Conservation (phyloP, 176 grass and related monocot species). For the Thinopyrum elongatum region DNA sequence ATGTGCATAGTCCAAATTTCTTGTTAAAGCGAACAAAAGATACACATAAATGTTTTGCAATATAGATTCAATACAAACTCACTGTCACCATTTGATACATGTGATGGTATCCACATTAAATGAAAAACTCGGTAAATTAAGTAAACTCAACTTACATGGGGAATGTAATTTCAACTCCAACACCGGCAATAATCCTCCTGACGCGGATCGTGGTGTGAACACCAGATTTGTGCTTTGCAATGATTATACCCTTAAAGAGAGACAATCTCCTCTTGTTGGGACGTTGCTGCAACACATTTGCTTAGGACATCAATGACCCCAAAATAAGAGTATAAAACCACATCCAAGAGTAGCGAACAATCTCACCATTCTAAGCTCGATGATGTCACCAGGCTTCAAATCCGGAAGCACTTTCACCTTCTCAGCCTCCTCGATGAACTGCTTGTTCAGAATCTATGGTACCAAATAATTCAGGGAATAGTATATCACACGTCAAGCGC, state of each 20-base stretch:
- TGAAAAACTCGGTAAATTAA: background rate
- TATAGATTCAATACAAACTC: constrained; percentile 1
- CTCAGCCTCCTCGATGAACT: constrained; percentile 75
- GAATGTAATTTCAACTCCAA: constrained; percentile 95
- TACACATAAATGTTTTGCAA: background rate
- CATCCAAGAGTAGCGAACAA: background rate
- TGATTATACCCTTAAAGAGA: constrained; percentile 93
- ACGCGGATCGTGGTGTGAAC: constrained; percentile 95
- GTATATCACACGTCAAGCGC: background rate
- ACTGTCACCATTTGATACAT: constrained; percentile 4
- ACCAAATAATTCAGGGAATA: constrained; percentile 9
- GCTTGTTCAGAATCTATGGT: constrained; percentile 90
- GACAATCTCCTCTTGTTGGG: constrained; percentile 92
- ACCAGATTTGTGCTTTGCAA: constrained; percentile 83
- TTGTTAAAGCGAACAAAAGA: background rate
- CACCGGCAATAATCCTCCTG: constrained; percentile 91
- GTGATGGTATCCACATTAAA: background rate
- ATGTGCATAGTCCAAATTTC: background rate
- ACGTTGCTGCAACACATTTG: constrained; percentile 55
- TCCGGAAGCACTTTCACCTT: constrained; percentile 76
- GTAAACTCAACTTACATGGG: constrained; percentile 75
- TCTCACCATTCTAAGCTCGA: constrained; percentile 91
- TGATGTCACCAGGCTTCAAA: constrained; percentile 85
- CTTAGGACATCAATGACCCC: constrained; percentile 1
- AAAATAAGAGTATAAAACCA: constrained; percentile 8